Base-by-base conservation (phyloP, 805 yeast species). In the Pachysolen tannophilus region DNA sequence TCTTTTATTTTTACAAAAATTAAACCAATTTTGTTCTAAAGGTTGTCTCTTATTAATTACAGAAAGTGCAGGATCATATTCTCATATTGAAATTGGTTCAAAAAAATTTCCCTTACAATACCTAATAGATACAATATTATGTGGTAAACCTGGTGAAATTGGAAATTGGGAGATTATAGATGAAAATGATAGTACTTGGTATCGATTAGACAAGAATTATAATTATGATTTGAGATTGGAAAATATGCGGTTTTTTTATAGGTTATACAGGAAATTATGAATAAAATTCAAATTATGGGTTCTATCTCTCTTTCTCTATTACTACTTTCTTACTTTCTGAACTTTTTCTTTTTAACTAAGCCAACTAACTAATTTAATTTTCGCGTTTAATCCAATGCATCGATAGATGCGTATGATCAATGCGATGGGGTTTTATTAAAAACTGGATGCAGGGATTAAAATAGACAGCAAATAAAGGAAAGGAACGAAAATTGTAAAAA, bases 41-140 rank as follows among this genome's bases (percentile, higher is more conserved):
- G 92, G 88, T 0, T 58, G 84, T 11, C 54, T 70, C 20, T 55
- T 86, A 24, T 61, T 87, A 30, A 74, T 86, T 17, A 73, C 84
- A 2, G 96, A 86, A 49, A 80, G 92, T 58, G 96, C 96, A 0
- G 95, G 96, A 1, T 82, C 94, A 8, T 86, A 78, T 55, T 83
- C 94, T 1, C 79, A 84, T 46, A 82, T 86, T 26, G 67, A 75
- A 2, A 69, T 86, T 28, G 95, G 95, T 3, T 55, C 73, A 20
- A 85, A 81, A 52, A 71, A 63, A 44, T 86, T 86, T 60, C 95
- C 95, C 1, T 78, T 86, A 3, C 87, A 84, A 44, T 84, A 81
- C 47, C 62, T 86, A 26, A 63, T 87, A 8, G 94, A 86, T 49
- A 82, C 80, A 25, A 65, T 84, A 1, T 57, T 86, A 23, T 63